A percentile compares a stretch with the other conserved stretches of the same genome.
Conservation (phyloP, 768 basidiomycete species). For the Lactarius sp. region DNA sequence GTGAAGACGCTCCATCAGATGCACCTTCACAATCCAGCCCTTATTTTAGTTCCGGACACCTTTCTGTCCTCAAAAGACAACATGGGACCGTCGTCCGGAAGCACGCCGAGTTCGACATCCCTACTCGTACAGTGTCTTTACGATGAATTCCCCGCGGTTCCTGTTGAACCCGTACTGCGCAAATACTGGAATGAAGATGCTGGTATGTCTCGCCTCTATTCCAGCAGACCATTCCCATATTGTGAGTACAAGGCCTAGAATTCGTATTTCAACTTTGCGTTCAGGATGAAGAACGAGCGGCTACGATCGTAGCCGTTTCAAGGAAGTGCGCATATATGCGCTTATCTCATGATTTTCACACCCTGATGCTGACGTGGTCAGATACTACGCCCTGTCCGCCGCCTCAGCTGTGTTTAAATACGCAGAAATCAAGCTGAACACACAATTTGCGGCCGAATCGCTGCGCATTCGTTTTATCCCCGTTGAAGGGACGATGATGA, state of each 20-base stretch:
- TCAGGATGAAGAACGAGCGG: conserved; percentile 77
- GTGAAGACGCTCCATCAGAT: conserved; percentile 85
- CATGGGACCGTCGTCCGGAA: conserved; percentile 40
- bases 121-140: conserved; percentile 66
- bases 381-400: conserved; percentile 87
- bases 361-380: conserved; percentile 33
- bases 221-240: not conserved
- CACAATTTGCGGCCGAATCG: conserved; percentile 63
- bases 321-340: conserved; percentile 61
- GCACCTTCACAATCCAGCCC: conserved; percentile 65
- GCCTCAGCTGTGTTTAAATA: conserved; percentile 84
- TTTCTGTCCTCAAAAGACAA: conserved; percentile 59
- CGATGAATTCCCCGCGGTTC: conserved; percentile 66
- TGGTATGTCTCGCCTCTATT: conserved; percentile 40
- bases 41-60: conserved; percentile 79
- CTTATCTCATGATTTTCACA: not conserved
- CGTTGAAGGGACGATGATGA: conserved; percentile 90
- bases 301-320: conserved; percentile 68
- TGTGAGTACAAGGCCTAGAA: conserved; percentile 53
- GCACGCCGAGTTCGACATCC: conserved; percentile 46
- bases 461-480: conserved; percentile 71
- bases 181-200: conserved; percentile 84
- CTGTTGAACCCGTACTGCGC: conserved; percentile 65
- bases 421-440: conserved; percentile 63
- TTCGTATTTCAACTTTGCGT: conserved; percentile 74